These are phyloP conservation scores for Phytophthora constricta DNA, from an alignment of 352 stramenopile genomes.

Conservation along the genomic window DNA sequence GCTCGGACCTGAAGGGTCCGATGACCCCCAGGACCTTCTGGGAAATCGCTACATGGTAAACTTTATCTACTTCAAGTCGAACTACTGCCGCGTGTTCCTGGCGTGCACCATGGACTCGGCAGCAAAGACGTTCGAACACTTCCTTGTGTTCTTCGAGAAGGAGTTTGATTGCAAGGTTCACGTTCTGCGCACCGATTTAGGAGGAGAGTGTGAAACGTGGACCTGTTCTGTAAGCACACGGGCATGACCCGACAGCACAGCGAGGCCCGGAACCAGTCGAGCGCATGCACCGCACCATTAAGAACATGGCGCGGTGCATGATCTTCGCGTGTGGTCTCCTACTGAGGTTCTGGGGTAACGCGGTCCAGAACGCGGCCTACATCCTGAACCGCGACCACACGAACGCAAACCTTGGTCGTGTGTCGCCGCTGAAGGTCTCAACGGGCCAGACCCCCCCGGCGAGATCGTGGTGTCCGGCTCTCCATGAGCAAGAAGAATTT, in stretches of 20 bases:
- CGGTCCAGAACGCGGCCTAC: slow-evolving; percentile 33
- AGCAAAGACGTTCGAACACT: slow-evolving; percentile 1
- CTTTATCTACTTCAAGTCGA: slow-evolving; percentile 1
- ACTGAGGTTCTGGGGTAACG: slow-evolving; percentile 26
- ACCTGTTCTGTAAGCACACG: slow-evolving; percentile 25
- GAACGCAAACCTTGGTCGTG: slow-evolving; percentile 14
- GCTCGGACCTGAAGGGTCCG: slow-evolving; percentile 5
- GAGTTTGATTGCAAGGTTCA: background rate
- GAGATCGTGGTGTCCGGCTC: slow-evolving; percentile 24
- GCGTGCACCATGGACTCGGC: slow-evolving; percentile 2
- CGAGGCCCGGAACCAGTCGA: slow-evolving; percentile 22
- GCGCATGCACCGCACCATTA: slow-evolving; percentile 33
- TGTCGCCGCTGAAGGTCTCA: slow-evolving; percentile 15
- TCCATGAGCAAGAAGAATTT: slow-evolving; percentile 11
- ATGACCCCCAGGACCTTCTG: slow-evolving; percentile 1
- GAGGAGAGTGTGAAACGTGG: slow-evolving; percentile 25
- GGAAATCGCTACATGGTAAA: slow-evolving; percentile 16
- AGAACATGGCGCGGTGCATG: slow-evolving; percentile 37
- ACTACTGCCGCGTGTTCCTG: slow-evolving; percentile 18
- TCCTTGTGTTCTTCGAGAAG: slow-evolving; percentile 6
- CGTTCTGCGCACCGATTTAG: slow-evolving; percentile 10
- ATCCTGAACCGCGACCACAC: slow-evolving; percentile 34
- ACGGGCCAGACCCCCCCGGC: slow-evolving; percentile 3
- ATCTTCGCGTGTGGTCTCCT: slow-evolving; percentile 27
- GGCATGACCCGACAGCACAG: slow-evolving; percentile 23